phyloP scores from a whole-genome alignment of 176 grass and related monocot genomes.

The Tillandsia fasciculata region DNA sequence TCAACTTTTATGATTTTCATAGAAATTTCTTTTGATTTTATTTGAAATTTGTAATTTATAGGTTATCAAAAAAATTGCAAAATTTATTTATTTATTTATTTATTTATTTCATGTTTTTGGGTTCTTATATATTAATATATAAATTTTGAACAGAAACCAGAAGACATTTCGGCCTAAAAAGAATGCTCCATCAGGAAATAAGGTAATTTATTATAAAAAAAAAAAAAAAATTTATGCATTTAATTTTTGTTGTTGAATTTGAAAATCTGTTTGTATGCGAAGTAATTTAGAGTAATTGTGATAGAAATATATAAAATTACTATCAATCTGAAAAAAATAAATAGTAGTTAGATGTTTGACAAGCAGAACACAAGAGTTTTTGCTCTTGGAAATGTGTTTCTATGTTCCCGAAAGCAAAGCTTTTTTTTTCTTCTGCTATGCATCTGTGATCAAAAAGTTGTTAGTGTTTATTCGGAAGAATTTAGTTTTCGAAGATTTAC shows the following conservation, averaged over 20 bases:
- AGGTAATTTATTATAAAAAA: slow-evolving; percentile 28
- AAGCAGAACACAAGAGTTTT: too few relatives aligned
- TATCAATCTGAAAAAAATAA: too few relatives aligned
- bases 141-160: slow-evolving; percentile 45
- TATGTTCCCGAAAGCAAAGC: too few relatives aligned
- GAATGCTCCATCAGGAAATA: slow-evolving; percentile 57
- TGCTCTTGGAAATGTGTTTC: too few relatives aligned
- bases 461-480: too few relatives aligned
- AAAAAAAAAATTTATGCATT: not conserved
- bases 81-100: not conserved
- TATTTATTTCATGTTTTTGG: not conserved
- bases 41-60: too few relatives aligned
- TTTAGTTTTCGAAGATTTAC: too few relatives aligned
- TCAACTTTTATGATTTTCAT: too few relatives aligned
- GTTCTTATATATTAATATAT: not conserved
- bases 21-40: too few relatives aligned
- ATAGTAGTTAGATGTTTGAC: too few relatives aligned
- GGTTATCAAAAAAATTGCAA: not conserved
- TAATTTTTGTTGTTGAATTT: not conserved
- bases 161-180: slow-evolving; percentile 91
- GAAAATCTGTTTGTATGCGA: not conserved
- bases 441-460: too few relatives aligned
- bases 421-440: too few relatives aligned
- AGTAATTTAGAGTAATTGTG: not conserved
- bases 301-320: not conserved